Evolutionary conservation across 164 flowering plant genomes (phyloP).

Genomic region (Hamamelis virginiana): DNA sequence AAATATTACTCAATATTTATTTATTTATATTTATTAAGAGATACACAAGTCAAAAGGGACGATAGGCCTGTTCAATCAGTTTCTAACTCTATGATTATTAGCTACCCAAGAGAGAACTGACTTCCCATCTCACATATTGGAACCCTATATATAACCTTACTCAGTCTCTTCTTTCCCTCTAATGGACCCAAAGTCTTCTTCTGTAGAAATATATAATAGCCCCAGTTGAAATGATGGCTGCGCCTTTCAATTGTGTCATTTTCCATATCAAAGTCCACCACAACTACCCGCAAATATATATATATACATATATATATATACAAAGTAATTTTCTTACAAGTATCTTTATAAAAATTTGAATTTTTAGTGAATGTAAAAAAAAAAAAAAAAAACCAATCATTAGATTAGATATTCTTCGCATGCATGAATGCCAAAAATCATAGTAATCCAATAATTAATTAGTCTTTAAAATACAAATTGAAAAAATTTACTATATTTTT

Average conservation of each 20-base stretch:
- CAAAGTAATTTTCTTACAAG: too few relatives aligned
- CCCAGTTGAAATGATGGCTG: constrained; percentile 13
- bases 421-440: too few relatives aligned
- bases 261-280: constrained; percentile 18
- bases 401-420: too few relatives aligned
- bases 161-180: background rate
- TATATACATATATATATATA: too few relatives aligned
- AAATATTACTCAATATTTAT: background rate
- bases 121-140: background rate
- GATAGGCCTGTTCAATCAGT: constrained; percentile 8
- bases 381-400: too few relatives aligned
- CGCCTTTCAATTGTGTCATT: constrained; percentile 10
- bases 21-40: background rate
- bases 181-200: constrained; percentile 16
- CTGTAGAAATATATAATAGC: background rate
- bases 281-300: too few relatives aligned
- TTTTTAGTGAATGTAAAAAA: too few relatives aligned
- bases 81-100: constrained; percentile 6
- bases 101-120: constrained; percentile 8
- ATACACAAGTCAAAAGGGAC: constrained; percentile 20
- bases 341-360: too few relatives aligned
- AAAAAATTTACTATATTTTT: too few relatives aligned
- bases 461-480: too few relatives aligned
- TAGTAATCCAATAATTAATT: too few relatives aligned
- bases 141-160: background rate